phyloP scores from a whole-genome alignment of 2,329 filamentous ascomycete species.

The Fusarium sublunatum region DNA sequence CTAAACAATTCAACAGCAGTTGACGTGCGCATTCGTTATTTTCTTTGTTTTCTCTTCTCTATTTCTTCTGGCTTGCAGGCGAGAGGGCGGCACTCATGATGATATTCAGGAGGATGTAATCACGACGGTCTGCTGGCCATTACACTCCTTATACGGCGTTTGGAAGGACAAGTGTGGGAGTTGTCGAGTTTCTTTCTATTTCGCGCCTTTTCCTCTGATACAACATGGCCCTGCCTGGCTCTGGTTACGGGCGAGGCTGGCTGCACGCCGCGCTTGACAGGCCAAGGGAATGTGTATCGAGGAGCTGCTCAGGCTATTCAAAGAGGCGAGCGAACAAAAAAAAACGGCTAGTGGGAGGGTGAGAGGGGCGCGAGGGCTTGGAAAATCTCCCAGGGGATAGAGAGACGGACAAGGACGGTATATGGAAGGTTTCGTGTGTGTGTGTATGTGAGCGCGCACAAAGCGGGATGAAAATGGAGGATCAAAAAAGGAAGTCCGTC shows the following conservation, averaged over 20 bases:
- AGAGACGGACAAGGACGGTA: constrained; percentile 39
- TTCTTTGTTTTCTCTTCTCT: constrained; percentile 22
- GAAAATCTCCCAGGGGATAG: constrained; percentile 46
- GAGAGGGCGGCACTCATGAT: constrained; percentile 44
- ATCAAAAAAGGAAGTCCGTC: constrained; percentile 26
- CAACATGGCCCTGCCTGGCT: constrained; percentile 23
- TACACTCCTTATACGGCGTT: constrained; percentile 55
- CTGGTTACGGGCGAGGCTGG: constrained; percentile 8
- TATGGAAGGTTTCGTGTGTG: constrained; percentile 32
- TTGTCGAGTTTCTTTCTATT: constrained; percentile 42
- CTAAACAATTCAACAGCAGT: constrained; percentile 10
- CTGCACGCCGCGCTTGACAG: not conserved
- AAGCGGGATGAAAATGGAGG: constrained; percentile 5
- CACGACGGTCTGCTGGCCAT: constrained; percentile 53
- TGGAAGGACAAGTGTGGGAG: constrained; percentile 46
- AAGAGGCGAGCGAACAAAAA: constrained; percentile 19
- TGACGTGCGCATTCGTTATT: constrained; percentile 18
- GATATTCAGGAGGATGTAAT: constrained; percentile 53
- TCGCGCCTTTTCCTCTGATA: constrained; percentile 18
- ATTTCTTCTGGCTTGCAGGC: constrained; percentile 39
- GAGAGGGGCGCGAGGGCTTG: constrained; percentile 36
- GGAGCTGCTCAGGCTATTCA: constrained; percentile 9
- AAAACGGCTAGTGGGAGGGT: constrained; percentile 12
- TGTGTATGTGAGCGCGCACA: constrained; percentile 21
- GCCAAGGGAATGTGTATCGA: constrained; percentile 1